Percentiles rank a stretch among this genome's conserved stretches.
These are phyloP conservation scores for Pilobolus umbonatus DNA, from an alignment of 192 early-diverging fungal genomes.

Conservation along the genomic window DNA sequence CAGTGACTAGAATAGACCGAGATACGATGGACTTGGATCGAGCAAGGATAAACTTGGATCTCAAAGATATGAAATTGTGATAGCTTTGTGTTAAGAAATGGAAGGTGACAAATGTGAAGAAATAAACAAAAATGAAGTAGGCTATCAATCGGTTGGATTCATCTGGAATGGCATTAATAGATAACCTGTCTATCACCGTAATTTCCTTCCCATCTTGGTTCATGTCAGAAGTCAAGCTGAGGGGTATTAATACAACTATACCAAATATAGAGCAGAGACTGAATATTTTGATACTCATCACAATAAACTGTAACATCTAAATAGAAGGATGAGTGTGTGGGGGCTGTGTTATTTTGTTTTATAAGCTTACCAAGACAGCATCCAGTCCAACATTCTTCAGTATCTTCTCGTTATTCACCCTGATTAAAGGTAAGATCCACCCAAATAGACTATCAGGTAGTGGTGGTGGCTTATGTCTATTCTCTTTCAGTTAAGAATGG, in stretches of 20 bases:
- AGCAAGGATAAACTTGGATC: constrained; percentile 18
- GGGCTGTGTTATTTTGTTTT: neutral
- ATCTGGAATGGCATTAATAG: constrained; percentile 21
- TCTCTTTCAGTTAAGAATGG: neutral
- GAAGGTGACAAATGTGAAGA: constrained; percentile 23
- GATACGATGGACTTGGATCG: neutral
- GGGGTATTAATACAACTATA: constrained; percentile 40
- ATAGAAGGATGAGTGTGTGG: neutral
- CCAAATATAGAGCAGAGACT: constrained; percentile 38
- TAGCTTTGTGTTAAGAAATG: constrained; percentile 24
- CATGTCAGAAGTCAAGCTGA: constrained; percentile 25
- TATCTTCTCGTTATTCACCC: constrained; percentile 35
- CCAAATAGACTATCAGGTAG: constrained; percentile 45
- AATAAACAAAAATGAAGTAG: constrained; percentile 27
- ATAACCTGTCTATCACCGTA: constrained; percentile 8
- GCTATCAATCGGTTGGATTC: constrained; percentile 20
- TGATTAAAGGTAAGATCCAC: constrained; percentile 46
- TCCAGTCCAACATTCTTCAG: constrained; percentile 55
- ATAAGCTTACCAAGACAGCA: constrained; percentile 47
- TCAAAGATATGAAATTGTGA: constrained; percentile 10
- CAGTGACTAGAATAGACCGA: constrained; percentile 52
- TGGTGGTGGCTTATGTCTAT: constrained; percentile 40
- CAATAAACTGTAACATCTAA: constrained; percentile 48
- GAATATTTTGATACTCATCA: constrained; percentile 45
- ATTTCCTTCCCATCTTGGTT: neutral